Evolutionary conservation across 345 rosid species (phyloP), one percentile per base, ranked within the genome.

Genomic region (Atalantia buxifolia): DNA sequence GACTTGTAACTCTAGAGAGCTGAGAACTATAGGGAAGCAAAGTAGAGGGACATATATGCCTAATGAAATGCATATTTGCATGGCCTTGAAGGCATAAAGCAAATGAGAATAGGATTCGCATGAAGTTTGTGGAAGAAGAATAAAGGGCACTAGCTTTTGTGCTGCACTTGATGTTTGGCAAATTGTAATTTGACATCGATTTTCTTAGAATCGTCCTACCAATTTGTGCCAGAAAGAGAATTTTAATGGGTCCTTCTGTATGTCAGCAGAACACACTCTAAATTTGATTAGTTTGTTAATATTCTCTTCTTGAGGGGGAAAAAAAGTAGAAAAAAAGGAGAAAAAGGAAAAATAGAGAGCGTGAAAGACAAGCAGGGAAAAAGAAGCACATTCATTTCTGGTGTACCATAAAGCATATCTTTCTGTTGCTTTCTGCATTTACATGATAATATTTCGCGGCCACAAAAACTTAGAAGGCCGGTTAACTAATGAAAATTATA

Each of bases 101-200:
- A 12, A 55, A 71, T 48, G 8, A 66, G 90, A 81, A 85, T 85
- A 53, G 59, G 86, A 78, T 85, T 83, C 87, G 31, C 50, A 36
- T 7, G 74, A 78, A 69, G 71, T 66, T 65, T 76, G 62, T 40
- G 24, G 64, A 66, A 57, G 68, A 71, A 87, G 81, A 83, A 85
- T 83, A 82, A 76, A 79, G 82, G 66, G 30, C 24, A 28, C 61
- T 67, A 75, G 33, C 81, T 76, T 45, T 81, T 79, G 69, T 63
- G 77, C 55, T 57, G 63, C 76, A 76, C 82, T 74, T 42, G 57
- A 50, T 45, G 7, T 77, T 40, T 36, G 71, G 31, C 61, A 19
- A 24, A 21, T 61, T 21, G 67, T 38, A 7, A 36, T 74, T 38
- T 60, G 67, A 25, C 27, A 38, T 38, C 5, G 40, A 59, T 36